Evolutionary conservation across 2,329 filamentous ascomycete genomes (phyloP).

Genomic region (Epichloe baconii): DNA sequence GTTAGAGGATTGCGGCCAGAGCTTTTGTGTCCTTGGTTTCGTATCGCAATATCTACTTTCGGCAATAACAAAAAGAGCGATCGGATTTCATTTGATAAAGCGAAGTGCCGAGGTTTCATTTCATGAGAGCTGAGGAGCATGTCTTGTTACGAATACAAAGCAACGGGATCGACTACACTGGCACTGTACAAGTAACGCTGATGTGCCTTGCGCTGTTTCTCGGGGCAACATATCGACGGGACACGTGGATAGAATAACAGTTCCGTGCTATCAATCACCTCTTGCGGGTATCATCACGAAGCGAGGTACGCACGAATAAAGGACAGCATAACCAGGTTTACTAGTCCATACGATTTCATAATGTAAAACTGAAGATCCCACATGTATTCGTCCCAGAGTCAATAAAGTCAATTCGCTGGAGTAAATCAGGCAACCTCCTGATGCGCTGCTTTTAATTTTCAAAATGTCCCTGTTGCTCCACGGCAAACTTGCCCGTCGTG

Average conservation of each 20-base stretch:
- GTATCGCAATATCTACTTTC: background rate
- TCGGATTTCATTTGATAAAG: background rate
- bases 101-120: too few relatives aligned
- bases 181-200: background rate
- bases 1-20: background rate
- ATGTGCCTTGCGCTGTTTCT: background rate
- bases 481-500: conserved; percentile 55
- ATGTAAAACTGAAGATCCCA: background rate
- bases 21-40: background rate
- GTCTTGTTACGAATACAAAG: background rate
- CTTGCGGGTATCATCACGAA: background rate
- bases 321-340: too few relatives aligned
- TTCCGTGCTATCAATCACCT: background rate
- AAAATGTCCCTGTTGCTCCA: conserved; percentile 65
- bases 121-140: background rate
- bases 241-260: background rate
- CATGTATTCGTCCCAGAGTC: background rate
- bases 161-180: background rate
- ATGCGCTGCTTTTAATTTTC: conserved; percentile 48
- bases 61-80: background rate
- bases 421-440: conserved; percentile 27
- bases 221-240: background rate
- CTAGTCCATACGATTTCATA: background rate
- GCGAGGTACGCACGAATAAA: too few relatives aligned
- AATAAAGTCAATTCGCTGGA: background rate